These are phyloP conservation scores for Verbena officinalis DNA, from an alignment of 257 asterid genomes.

Conservation along the genomic window DNA sequence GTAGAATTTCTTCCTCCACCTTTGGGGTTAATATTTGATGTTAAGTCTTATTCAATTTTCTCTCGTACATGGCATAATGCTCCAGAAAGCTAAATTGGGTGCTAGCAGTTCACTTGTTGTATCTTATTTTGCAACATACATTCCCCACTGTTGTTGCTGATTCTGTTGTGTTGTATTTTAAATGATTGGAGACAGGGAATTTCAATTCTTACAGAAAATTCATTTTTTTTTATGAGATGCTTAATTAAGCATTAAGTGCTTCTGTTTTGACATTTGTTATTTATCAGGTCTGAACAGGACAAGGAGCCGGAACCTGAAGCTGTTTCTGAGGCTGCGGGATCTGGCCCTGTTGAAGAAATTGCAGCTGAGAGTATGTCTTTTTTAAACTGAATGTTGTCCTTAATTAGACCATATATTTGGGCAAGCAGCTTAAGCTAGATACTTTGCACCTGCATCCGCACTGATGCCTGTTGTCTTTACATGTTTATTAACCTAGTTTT, in stretches of 20 bases:
- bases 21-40: slow-evolving; percentile 1
- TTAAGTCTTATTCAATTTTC: slow-evolving; percentile 7
- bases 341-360: slow-evolving; percentile 80
- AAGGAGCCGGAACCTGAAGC: slow-evolving; percentile 90
- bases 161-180: slow-evolving; percentile 20
- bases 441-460: slow-evolving; percentile 15
- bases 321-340: slow-evolving; percentile 55
- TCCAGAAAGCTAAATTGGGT: slow-evolving; percentile 12
- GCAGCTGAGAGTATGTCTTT: slow-evolving; percentile 63
- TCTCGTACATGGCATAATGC: background rate
- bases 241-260: background rate
- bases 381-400: slow-evolving; percentile 5
- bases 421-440: slow-evolving; percentile 23
- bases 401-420: slow-evolving; percentile 17
- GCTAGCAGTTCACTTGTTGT: background rate
- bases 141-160: slow-evolving; percentile 14
- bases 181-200: slow-evolving; percentile 11
- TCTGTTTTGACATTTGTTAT: slow-evolving; percentile 19
- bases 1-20: slow-evolving; percentile 2
- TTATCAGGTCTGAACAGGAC: slow-evolving; percentile 95
- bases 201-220: slow-evolving; percentile 10
- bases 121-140: background rate
- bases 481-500: slow-evolving; percentile 24
- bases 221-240: background rate
- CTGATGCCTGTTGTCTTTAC: slow-evolving; percentile 5